Percentiles rank a stretch among this genome's conserved stretches.
phyloP scores from a whole-genome alignment of 2,329 filamentous ascomycete species.

The Aspergillus tamarii region DNA sequence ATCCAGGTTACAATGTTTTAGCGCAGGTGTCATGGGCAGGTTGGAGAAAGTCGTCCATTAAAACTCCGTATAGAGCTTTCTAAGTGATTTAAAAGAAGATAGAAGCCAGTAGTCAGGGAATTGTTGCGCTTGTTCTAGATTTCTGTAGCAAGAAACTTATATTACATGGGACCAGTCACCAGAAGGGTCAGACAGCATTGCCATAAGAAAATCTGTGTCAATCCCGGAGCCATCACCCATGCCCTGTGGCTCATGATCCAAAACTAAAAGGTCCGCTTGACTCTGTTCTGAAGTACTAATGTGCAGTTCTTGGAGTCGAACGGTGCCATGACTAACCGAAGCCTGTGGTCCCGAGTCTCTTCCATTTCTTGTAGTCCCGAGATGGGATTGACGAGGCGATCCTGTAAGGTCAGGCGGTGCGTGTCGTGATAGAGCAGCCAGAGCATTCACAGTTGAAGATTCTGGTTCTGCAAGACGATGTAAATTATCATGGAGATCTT shows the following conservation, averaged over 20 bases:
- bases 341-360: background rate
- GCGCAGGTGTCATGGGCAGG: too few species aligned
- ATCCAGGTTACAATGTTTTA: too few species aligned
- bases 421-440: background rate
- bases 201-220: background rate
- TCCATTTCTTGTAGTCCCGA: background rate
- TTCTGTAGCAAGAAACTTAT: background rate
- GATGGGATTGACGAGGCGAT: background rate
- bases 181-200: background rate
- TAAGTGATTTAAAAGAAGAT: too few species aligned
- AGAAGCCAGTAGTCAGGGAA: too few species aligned
- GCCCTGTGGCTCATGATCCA: background rate
- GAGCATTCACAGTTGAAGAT: background rate
- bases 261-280: fast-evolving
- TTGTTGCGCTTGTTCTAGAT: too few species aligned
- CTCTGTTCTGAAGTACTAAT: background rate
- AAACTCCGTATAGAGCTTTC: too few species aligned
- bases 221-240: background rate
- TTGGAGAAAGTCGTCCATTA: too few species aligned
- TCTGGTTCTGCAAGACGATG: background rate
- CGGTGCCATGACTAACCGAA: background rate
- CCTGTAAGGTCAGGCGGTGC: background rate
- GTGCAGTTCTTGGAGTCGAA: background rate
- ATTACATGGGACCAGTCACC: background rate
- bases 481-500: background rate